phyloP scores from a whole-genome alignment of 176 grass and related monocot genomes.

The Raddia distichophylla region DNA sequence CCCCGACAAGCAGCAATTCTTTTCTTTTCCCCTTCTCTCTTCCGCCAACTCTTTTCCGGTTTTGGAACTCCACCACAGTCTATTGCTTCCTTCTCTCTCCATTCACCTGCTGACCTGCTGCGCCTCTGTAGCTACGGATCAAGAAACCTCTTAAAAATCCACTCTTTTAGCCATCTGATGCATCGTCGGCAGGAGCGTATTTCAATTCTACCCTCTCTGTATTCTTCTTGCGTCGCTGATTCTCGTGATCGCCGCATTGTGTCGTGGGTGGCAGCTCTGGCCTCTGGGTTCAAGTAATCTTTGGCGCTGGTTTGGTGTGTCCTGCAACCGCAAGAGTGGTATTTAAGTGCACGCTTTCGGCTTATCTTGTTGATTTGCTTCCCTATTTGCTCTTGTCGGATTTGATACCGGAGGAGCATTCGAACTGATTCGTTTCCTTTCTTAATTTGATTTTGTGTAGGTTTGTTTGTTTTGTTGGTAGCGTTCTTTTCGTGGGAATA shows the following conservation, averaged over 20 bases:
- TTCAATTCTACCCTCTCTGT: background rate
- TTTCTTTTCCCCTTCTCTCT: constrained; percentile 30
- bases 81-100: background rate
- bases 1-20: constrained; percentile 26
- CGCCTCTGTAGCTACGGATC: constrained; percentile 33
- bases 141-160: constrained; percentile 12
- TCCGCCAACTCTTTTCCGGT: background rate
- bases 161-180: constrained; percentile 4
- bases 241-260: constrained; percentile 51
- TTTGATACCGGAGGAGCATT: constrained; percentile 22
- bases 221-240: constrained; percentile 24
- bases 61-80: constrained; percentile 3
- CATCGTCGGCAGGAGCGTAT: constrained; percentile 9
- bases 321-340: background rate
- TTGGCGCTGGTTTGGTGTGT: background rate
- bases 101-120: background rate
- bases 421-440: constrained; percentile 25
- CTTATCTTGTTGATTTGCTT: constrained; percentile 39
- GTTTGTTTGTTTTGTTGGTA: background rate
- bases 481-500: constrained; percentile 3
- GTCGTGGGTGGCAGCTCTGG: background rate
- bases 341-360: constrained; percentile 48
- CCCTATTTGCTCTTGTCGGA: constrained; percentile 19
- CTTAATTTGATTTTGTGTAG: background rate
- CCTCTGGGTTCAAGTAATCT: background rate